phyloP scores from a whole-genome alignment of 257 asterid genomes.

The Primulina tabacum region DNA sequence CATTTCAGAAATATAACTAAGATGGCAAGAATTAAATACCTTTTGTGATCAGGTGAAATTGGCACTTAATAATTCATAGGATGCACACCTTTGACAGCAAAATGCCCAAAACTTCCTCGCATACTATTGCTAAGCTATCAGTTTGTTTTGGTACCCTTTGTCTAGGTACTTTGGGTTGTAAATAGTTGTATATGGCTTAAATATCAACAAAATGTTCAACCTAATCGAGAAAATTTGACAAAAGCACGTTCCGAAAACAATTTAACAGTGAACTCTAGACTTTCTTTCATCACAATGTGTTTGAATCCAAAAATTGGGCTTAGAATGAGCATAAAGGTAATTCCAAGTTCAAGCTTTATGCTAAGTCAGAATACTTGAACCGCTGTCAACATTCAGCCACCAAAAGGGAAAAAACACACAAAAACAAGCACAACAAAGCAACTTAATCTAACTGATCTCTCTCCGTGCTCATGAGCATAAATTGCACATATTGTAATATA shows the following conservation, averaged over 20 bases:
- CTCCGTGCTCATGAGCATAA: neutral
- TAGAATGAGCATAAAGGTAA: neutral
- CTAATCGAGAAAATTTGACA: conserved; percentile 34
- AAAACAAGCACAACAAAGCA: neutral
- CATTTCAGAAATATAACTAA: conserved; percentile 5
- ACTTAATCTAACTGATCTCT: neutral
- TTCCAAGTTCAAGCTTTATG: neutral
- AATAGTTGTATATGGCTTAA: conserved; percentile 53
- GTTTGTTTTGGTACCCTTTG: conserved; percentile 56
- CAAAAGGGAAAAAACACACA: no score
- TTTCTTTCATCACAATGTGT: neutral
- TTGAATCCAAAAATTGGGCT: neutral
- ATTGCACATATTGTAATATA: neutral
- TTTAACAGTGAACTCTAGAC: neutral
- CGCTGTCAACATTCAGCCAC: neutral
- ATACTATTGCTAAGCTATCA: conserved; percentile 82
- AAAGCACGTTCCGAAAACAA: neutral
- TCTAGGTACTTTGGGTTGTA: conserved; percentile 55
- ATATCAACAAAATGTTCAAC: conserved; percentile 84
- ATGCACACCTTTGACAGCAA: conserved; percentile 70
- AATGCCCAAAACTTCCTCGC: conserved; percentile 76
- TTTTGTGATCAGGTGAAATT: neutral
- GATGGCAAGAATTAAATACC: neutral
- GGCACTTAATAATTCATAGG: neutral
- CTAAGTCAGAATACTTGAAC: neutral